These are phyloP conservation scores for Quercus mongolica DNA, from an alignment of 306 rosid genomes.

Conservation along the genomic window DNA sequence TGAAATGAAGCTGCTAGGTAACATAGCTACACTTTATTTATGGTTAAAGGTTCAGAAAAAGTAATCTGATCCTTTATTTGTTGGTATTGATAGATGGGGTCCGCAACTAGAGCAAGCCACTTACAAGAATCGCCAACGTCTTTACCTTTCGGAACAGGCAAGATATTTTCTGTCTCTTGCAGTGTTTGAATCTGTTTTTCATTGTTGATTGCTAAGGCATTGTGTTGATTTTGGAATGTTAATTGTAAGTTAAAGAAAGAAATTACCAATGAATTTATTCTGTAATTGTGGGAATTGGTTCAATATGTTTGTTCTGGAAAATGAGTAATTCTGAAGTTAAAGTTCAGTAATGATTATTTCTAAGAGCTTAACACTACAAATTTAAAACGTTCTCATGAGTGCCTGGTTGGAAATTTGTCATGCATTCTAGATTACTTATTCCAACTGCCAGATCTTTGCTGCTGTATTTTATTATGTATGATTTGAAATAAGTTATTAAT, in stretches of 20 bases:
- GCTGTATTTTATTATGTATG: not conserved
- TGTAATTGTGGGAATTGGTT: not conserved
- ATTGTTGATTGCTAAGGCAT: not conserved
- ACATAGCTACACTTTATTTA: not conserved
- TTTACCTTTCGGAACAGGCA: conserved; percentile 90
- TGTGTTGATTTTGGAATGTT: not conserved
- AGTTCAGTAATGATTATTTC: not conserved
- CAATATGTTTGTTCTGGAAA: not conserved
- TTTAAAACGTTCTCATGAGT: not conserved
- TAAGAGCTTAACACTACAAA: not conserved
- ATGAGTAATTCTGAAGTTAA: not conserved
- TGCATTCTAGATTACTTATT: not conserved
- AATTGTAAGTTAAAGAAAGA: not conserved
- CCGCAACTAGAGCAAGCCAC: conserved; percentile 72
- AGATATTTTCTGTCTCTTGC: not conserved
- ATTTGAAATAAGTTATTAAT: not conserved
- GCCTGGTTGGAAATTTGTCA: not conserved
- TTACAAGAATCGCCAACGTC: conserved; percentile 89
- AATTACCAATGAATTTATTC: not conserved
- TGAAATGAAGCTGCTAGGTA: not conserved
- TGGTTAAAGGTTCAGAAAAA: not conserved
- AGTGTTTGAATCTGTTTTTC: not conserved
- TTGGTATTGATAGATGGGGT: conserved; percentile 66
- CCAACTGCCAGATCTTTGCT: not conserved
- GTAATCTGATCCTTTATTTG: not conserved